phyloP scores from a whole-genome alignment of 1,284 basidiomycete genomes.

The Sphagnurus paluster region DNA sequence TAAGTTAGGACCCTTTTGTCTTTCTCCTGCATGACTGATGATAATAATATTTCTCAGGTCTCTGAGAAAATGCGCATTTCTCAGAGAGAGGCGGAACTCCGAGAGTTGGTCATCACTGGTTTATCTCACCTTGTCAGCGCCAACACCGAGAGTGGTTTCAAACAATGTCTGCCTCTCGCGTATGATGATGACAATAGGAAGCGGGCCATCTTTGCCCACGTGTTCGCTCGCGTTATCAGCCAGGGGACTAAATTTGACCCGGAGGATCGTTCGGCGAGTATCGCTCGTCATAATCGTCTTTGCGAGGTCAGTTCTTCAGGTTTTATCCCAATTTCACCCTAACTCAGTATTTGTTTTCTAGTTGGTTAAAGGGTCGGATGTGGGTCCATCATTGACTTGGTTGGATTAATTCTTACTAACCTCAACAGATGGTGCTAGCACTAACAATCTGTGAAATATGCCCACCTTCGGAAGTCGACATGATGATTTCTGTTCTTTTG shows the following conservation, averaged over 20 bases:
- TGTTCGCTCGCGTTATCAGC: slow-evolving; percentile 84
- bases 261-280: slow-evolving; percentile 52
- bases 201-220: slow-evolving; percentile 82
- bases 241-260: slow-evolving; percentile 76
- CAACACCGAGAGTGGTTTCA: slow-evolving; percentile 88
- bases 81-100: slow-evolving; percentile 59
- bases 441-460: slow-evolving; percentile 87
- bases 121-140: slow-evolving; percentile 81
- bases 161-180: slow-evolving; percentile 81
- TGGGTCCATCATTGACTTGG: slow-evolving; percentile 35
- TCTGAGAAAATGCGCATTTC: slow-evolving; percentile 52
- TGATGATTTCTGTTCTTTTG: slow-evolving; percentile 83
- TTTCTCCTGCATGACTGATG: not conserved
- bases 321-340: slow-evolving; percentile 5
- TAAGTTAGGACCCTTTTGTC: slow-evolving; percentile 27
- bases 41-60: slow-evolving; percentile 29
- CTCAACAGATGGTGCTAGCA: slow-evolving; percentile 66
- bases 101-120: slow-evolving; percentile 74
- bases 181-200: slow-evolving; percentile 77
- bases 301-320: slow-evolving; percentile 56
- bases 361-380: slow-evolving; percentile 76
- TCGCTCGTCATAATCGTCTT: slow-evolving; percentile 56
- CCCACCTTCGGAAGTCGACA: slow-evolving; percentile 75
- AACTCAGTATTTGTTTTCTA: slow-evolving; percentile 27
- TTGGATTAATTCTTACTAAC: slow-evolving; percentile 9